Conservation (phyloP, 2,329 filamentous ascomycete species). For the Cytospora leucostoma region DNA sequence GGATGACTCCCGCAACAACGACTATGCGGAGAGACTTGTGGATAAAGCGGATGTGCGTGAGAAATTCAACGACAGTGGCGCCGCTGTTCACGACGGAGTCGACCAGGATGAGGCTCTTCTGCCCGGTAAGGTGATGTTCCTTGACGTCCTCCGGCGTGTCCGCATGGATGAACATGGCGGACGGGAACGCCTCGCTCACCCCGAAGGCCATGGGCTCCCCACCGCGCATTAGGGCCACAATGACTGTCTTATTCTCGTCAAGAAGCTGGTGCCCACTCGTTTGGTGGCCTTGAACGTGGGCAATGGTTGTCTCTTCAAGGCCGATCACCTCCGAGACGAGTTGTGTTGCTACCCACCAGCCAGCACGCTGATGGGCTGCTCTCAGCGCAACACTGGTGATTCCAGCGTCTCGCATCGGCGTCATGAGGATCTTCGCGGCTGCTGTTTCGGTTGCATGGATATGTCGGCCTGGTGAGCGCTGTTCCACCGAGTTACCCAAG, state of each 20-base stretch:
- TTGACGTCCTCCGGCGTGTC: conserved; percentile 44
- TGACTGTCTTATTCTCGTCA: conserved; percentile 51
- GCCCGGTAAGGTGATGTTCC: conserved; percentile 42
- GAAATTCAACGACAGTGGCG: conserved; percentile 50
- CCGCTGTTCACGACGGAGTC: conserved; percentile 65
- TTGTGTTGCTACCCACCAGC: conserved; percentile 55
- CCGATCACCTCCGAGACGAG: conserved; percentile 51
- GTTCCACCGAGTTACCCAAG: conserved; percentile 21
- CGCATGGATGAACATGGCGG: conserved; percentile 54
- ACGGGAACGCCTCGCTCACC: conserved; percentile 54
- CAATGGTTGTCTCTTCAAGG: conserved; percentile 49
- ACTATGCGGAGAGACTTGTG: conserved; percentile 48
- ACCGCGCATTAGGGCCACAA: conserved; percentile 64
- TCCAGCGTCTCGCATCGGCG: conserved; percentile 52
- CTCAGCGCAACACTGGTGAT: conserved; percentile 49
- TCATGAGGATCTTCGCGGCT: conserved; percentile 53
- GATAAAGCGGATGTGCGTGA: conserved; percentile 47
- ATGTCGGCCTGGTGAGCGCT: neutral
- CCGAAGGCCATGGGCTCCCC: conserved; percentile 64
- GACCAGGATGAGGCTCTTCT: conserved; percentile 52
- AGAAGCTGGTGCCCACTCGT: conserved; percentile 48
- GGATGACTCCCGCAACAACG: conserved; percentile 57
- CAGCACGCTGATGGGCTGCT: conserved; percentile 50
- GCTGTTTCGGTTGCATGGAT: conserved; percentile 29
- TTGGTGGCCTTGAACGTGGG: conserved; percentile 52